Base-by-base conservation (phyloP, 2,329 filamentous ascomycete genomes). In the Nemania bipapillata region DNA sequence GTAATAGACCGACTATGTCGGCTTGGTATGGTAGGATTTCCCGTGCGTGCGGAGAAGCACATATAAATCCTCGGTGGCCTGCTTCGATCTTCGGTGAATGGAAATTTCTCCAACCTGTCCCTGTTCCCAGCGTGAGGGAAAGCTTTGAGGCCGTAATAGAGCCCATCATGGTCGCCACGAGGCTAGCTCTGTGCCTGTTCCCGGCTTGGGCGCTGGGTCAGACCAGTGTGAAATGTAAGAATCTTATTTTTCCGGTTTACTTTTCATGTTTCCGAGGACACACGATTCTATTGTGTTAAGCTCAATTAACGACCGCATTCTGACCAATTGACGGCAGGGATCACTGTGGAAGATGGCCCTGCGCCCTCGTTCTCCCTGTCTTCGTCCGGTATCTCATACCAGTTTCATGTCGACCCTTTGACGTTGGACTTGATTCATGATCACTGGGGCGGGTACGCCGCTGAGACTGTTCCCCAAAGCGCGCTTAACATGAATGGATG, bases 341-440 rank as follows among this genome's bases (percentile, higher is more conserved):
- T 77, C 40, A 71, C 75, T 17, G 73, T 76, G 4, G 69, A 69
- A 47, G 74, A 72, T 22, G 73, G 74, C 37, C 63, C 72, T 1
- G 63, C 70, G 15, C 74, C 70, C 2, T 74, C 75, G 8, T 77
- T 77, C 59, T 70, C 74, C 11, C 66, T 77, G n/a, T 66, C 73
- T 32, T 76, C 75, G 15, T 72, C 72, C 15, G 74, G 71, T 45
- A 81, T 89, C 32, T 89, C 88, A 0, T 90, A 91, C 73, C 85
- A 86, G 50, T 90, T 91, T 76, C 89, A 90, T 70, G 87, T 90
- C 52, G 86, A 90, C 69, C 78, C 83, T 2, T 75, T 74, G 8
- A 86, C 84, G 0, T 84, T 86, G 3, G 88, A 91, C 63, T 81
- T 91, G 42, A 76, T 87, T 17, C 84, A 85, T 0, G 87, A 90